A percentile compares a stretch with the other conserved stretches of the same genome.
Conservation (phyloP, 805 yeast species). For the Yamadazyma nakazawae region DNA sequence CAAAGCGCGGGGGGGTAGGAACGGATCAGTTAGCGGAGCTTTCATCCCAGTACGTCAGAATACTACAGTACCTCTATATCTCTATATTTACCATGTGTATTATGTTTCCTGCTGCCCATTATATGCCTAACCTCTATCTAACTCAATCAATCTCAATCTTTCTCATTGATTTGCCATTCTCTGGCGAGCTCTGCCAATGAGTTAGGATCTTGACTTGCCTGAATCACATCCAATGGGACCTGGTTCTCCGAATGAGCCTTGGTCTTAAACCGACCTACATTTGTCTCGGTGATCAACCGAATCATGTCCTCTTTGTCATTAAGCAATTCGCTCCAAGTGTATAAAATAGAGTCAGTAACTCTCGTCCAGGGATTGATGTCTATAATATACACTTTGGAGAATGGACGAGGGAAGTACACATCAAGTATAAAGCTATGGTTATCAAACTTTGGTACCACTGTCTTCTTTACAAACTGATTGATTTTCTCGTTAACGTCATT, state of each 20-base stretch:
- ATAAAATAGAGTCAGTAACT: slow-evolving; percentile 73
- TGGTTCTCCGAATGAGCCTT: slow-evolving; percentile 87
- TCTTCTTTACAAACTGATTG: slow-evolving; percentile 34
- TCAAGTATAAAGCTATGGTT: slow-evolving; percentile 59
- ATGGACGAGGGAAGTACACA: slow-evolving; percentile 77
- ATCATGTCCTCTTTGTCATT: slow-evolving; percentile 41
- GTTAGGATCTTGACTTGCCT: slow-evolving; percentile 68
- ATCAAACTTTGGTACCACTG: slow-evolving; percentile 22
- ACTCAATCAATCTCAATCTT: neutral
- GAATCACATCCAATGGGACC: slow-evolving; percentile 88
- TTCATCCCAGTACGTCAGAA: too few relatives aligned
- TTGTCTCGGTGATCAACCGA: slow-evolving; percentile 64
- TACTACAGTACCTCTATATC: too few relatives aligned
- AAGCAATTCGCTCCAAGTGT: slow-evolving; percentile 78
- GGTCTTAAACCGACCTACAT: slow-evolving; percentile 70
- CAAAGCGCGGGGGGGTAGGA: too few relatives aligned
- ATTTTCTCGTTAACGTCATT: slow-evolving; percentile 10
- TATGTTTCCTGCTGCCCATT: too few relatives aligned
- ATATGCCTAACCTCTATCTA: neutral
- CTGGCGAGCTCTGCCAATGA: slow-evolving; percentile 54
- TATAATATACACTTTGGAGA: slow-evolving; percentile 59
- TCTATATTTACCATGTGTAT: too few relatives aligned
- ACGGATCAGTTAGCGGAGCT: too few relatives aligned
- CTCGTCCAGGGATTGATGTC: slow-evolving; percentile 87
- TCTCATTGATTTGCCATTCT: slow-evolving; percentile 15